A percentile compares a stretch with the other conserved stretches of the same genome.
These are phyloP conservation scores for Filobasidium floriforme DNA, from an alignment of 768 basidiomycete species.

Conservation along the genomic window DNA sequence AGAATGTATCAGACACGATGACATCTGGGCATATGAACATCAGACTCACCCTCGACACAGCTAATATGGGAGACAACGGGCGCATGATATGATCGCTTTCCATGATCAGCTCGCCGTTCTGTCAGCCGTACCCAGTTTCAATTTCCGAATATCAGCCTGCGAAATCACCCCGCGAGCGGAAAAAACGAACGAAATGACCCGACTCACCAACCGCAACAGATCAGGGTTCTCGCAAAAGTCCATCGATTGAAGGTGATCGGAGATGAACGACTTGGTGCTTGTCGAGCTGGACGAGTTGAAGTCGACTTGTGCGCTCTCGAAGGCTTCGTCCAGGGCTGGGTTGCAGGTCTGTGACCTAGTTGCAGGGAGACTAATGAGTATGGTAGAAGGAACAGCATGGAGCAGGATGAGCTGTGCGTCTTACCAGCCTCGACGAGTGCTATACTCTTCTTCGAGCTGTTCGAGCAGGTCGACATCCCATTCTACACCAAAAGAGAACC, in stretches of 20 bases:
- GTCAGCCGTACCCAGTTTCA: not conserved
- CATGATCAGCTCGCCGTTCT: conserved; percentile 8
- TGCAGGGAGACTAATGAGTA: not conserved
- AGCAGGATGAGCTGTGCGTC: not conserved
- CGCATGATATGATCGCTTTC: conserved; percentile 7
- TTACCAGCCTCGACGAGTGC: not conserved
- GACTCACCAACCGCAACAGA: conserved; percentile 3
- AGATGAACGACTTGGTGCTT: conserved; percentile 10
- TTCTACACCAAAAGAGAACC: not conserved
- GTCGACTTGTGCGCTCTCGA: not conserved
- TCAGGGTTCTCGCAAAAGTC: conserved; percentile 19
- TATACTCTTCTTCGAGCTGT: not conserved
- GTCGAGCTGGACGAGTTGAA: not conserved
- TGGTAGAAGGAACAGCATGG: not conserved
- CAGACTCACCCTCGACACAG: not conserved
- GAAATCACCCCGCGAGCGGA: too few species aligned
- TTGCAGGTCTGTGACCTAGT: not conserved
- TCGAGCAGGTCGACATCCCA: conserved; percentile 5
- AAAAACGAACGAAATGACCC: too few species aligned
- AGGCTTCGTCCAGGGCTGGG: not conserved
- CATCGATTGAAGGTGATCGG: conserved; percentile 6
- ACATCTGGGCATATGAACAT: not conserved
- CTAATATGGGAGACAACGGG: not conserved
- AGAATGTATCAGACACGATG: not conserved
- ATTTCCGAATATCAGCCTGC: not conserved